Percentiles rank a stretch among this genome's conserved stretches.
Evolutionary conservation across 1,284 basidiomycete species (phyloP).

Genomic region (Rhodotorula sp.): DNA sequence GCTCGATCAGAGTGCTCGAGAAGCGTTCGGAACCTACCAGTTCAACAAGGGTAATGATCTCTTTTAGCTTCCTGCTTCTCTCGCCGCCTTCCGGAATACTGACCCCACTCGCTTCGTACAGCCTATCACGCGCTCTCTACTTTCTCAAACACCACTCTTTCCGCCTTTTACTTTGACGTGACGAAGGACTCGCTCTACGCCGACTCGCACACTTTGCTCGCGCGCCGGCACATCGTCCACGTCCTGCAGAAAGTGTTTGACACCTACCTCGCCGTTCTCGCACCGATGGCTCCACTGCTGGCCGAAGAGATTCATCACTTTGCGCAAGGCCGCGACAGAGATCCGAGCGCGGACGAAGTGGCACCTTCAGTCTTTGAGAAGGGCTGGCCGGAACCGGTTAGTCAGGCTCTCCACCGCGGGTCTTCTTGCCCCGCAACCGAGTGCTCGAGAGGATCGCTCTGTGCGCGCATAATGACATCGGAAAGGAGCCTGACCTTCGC

Average conservation of each 20-base stretch:
- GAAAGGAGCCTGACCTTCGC: no score
- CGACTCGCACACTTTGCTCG: constrained; percentile 56
- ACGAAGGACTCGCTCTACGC: constrained; percentile 90
- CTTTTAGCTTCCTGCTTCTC: no score
- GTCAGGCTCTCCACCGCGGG: constrained; percentile 1
- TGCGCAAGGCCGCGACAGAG: constrained; percentile 29
- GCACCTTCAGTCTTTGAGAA: constrained; percentile 61
- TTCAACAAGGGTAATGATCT: constrained; percentile 71
- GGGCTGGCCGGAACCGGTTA: constrained; percentile 59
- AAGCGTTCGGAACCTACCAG: constrained; percentile 71
- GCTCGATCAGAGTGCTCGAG: constrained; percentile 65
- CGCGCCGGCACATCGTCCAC: constrained; percentile 65
- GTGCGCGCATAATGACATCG: no score
- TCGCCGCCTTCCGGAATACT: neutral
- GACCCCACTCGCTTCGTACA: constrained; percentile 24
- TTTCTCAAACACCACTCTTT: constrained; percentile 57
- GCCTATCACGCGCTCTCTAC: constrained; percentile 52
- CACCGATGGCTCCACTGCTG: constrained; percentile 85
- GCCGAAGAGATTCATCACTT: constrained; percentile 81
- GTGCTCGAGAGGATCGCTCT: neutral
- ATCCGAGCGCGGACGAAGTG: constrained; percentile 32
- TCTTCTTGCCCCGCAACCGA: no score
- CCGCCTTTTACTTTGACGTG: constrained; percentile 77
- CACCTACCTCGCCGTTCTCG: constrained; percentile 69
- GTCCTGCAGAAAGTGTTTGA: constrained; percentile 69